These are phyloP conservation scores for Solanum pinnatisectum DNA, from an alignment of 257 asterid genomes.

Conservation along the genomic window DNA sequence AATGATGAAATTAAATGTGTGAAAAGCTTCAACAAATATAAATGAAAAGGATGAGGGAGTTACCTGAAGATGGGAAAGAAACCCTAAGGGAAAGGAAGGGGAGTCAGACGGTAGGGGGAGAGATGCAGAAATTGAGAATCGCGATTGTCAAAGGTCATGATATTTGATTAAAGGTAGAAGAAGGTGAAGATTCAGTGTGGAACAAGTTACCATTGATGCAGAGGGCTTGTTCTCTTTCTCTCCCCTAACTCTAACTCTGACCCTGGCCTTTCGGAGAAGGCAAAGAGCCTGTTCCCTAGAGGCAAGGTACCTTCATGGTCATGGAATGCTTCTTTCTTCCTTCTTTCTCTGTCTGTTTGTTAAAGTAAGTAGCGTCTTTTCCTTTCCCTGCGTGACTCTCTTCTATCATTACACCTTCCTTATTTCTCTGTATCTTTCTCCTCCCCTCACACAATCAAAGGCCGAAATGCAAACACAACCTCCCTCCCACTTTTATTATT, in stretches of 20 bases:
- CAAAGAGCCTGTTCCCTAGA: conserved; percentile 10
- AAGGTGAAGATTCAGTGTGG: not conserved
- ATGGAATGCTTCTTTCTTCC: not conserved
- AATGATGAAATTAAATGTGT: not conserved
- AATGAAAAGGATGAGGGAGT: not conserved
- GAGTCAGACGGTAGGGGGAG: not conserved
- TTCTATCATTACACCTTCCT: not conserved
- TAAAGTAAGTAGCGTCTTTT: not conserved
- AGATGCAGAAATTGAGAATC: conserved; percentile 4
- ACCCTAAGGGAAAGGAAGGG: conserved; percentile 17
- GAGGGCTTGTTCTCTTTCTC: not conserved
- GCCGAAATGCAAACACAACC: not conserved
- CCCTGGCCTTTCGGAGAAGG: conserved; percentile 24
- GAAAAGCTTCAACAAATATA: not conserved
- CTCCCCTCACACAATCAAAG: not conserved
- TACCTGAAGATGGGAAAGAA: conserved; percentile 23
- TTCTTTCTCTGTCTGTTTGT: not conserved
- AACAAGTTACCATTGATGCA: not conserved
- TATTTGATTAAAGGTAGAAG: not conserved
- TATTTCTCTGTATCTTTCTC: not conserved
- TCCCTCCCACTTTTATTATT: not conserved
- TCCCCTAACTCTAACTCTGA: not conserved
- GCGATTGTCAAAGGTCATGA: not conserved
- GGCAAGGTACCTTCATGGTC: not conserved
- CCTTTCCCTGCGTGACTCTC: not conserved